Evolutionary conservation across 768 basidiomycete genomes (phyloP), one percentile per base, ranked within the genome.

Genomic region (Tubosaeta sp.): DNA sequence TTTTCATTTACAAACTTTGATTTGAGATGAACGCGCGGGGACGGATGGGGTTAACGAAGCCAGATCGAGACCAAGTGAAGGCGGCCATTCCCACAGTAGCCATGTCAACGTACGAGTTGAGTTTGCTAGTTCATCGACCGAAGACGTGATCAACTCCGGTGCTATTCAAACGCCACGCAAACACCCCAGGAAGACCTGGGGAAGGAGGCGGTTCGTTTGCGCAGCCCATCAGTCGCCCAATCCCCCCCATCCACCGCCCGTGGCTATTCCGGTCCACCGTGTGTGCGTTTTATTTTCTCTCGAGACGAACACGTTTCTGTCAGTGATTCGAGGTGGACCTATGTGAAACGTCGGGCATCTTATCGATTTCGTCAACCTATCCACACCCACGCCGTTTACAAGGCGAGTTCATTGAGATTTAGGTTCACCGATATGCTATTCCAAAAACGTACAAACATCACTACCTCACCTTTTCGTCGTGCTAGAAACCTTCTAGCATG

Each of bases 41-140:
- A 45, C 35, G n/a, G 35, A 46, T 38, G 46, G 46, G 35, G 46
- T 24, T 46, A 27, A 38, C 25, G 16, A 46, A 22, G n/a, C 46
- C 21, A 24, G 45, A 46, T 46, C 44, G 14, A 46, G 32, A 16
- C 22, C 32, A 19, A 35, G 44, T 21, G 21, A 24, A 32, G 24
- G 19, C 22, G 39, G 48, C 31, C 25, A 16, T 47, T 56, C 47
- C 46, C 47, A 35, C 40, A 40, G 57, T 58, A 55, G 54, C 32
- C 57, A 56, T 58, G 57, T 58, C 57, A 56, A 58, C 57, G 25
- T 27, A 42, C 54, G 34, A 36, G 19, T 49, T 46, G 36, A 38
- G 29, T 24, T 41, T 41, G 22, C n/a, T 41, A 3, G 24, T 32
- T 9, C 44, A 44, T 50, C 43, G 42, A 30, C 34, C 38, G 44